These are phyloP conservation scores for Castanea crenata DNA, from an alignment of 306 rosid genomes.

Conservation along the genomic window DNA sequence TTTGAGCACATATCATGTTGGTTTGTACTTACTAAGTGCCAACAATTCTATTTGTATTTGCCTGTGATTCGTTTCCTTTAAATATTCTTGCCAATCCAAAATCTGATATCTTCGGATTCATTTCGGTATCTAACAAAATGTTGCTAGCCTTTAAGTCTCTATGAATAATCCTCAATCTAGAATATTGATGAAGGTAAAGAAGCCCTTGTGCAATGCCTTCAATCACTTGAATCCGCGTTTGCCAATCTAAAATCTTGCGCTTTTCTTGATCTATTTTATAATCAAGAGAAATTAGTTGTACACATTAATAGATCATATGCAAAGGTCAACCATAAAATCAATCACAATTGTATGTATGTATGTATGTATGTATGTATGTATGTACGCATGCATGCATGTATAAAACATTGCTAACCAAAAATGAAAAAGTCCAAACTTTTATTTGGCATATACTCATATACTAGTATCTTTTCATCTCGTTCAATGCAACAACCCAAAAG, in stretches of 20 bases:
- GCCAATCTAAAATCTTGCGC: neutral
- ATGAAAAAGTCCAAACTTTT: too few relatives aligned
- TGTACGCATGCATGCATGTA: too few relatives aligned
- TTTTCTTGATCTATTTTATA: slow-evolving; percentile 17
- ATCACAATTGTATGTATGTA: neutral
- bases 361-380: neutral
- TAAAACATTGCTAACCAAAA: too few relatives aligned
- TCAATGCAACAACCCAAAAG: too few relatives aligned
- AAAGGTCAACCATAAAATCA: neutral
- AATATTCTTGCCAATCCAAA: slow-evolving; percentile 32
- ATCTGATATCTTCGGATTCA: slow-evolving; percentile 39
- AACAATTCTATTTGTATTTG: slow-evolving; percentile 26
- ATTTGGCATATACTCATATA: too few relatives aligned
- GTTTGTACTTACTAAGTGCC: slow-evolving; percentile 35
- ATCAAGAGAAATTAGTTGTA: neutral
- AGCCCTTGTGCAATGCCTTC: neutral
- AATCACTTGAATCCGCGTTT: neutral
- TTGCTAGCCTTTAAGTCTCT: slow-evolving; percentile 32
- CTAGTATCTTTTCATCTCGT: too few relatives aligned
- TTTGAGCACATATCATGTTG: neutral
- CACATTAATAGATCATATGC: neutral
- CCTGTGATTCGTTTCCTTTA: slow-evolving; percentile 22
- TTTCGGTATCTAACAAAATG: slow-evolving; percentile 23
- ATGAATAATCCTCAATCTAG: slow-evolving; percentile 3
- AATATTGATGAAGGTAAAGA: neutral